These are phyloP conservation scores for Hebeloma cylindrosporum DNA, from an alignment of 768 basidiomycete genomes.

Conservation along the genomic window DNA sequence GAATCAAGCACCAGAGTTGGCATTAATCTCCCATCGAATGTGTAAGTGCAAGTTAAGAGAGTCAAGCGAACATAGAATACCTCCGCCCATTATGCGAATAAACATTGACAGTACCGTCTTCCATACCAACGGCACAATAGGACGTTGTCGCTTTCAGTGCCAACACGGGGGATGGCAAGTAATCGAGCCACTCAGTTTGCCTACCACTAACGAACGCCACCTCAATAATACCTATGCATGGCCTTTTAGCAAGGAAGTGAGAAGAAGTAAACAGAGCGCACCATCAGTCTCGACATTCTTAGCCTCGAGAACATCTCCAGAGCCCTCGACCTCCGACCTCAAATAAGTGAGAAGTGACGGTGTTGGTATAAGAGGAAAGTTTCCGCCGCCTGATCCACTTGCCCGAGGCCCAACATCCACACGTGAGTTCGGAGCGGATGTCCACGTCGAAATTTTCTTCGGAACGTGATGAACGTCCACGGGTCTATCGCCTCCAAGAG, in stretches of 20 bases:
- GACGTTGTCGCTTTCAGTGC: constrained; percentile 57
- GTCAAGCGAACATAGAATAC: constrained; percentile 37
- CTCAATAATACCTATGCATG: constrained; percentile 56
- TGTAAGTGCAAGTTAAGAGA: constrained; percentile 2
- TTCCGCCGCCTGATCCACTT: constrained; percentile 19
- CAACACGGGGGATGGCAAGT: constrained; percentile 72
- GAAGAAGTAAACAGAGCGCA: constrained; percentile 28
- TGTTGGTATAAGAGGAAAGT: constrained; percentile 50
- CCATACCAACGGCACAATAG: constrained; percentile 76
- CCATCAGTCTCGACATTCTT: constrained; percentile 72
- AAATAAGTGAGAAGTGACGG: constrained; percentile 64
- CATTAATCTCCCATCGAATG: constrained; percentile 57
- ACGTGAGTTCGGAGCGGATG: constrained; percentile 16
- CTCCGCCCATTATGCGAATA: constrained; percentile 85
- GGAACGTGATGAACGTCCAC: constrained; percentile 46
- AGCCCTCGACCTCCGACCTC: constrained; percentile 59
- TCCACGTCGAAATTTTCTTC: constrained; percentile 52
- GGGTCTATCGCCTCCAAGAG: constrained; percentile 67
- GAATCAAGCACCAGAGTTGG: constrained; percentile 73
- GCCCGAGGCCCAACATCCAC: constrained; percentile 9
- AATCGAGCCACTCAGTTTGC: constrained; percentile 88
- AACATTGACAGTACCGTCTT: constrained; percentile 79
- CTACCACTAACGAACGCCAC: constrained; percentile 63
- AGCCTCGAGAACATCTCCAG: constrained; percentile 71
- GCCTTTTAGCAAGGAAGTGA: constrained; percentile 3